These are phyloP conservation scores for Diaporthe ampelina DNA, from an alignment of 2,329 filamentous ascomycete species.

Conservation along the genomic window DNA sequence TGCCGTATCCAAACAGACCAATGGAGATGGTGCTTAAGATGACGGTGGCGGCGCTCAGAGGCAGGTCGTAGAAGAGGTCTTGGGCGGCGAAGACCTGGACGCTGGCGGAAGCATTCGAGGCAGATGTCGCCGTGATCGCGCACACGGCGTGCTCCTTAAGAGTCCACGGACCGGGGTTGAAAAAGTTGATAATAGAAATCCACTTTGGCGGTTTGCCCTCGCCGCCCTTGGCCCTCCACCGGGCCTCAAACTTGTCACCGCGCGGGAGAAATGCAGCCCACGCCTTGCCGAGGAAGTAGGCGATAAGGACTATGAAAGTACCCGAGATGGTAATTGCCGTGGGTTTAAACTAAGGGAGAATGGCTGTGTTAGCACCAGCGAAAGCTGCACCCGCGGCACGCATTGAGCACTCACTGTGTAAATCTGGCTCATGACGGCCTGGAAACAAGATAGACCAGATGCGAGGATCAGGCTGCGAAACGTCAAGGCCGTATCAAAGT, in stretches of 20 bases:
- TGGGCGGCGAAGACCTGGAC: constrained; percentile 62
- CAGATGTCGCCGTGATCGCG: constrained; percentile 67
- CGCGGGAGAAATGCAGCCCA: constrained; percentile 64
- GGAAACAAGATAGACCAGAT: constrained; percentile 63
- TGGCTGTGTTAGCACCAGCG: constrained; percentile 25
- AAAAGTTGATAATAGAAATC: constrained; percentile 57
- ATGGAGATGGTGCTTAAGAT: constrained; percentile 66
- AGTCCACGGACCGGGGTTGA: constrained; percentile 66
- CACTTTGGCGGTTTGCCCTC: constrained; percentile 57
- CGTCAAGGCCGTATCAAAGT: constrained; percentile 64
- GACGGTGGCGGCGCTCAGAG: constrained; percentile 60
- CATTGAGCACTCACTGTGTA: constrained; percentile 59
- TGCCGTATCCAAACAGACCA: constrained; percentile 67
- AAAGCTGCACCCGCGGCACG: too few relatives aligned
- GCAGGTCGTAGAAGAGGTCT: constrained; percentile 65
- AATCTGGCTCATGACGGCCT: constrained; percentile 69
- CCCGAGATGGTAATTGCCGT: constrained; percentile 62
- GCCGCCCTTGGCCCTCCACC: constrained; percentile 59
- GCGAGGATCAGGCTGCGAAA: constrained; percentile 67
- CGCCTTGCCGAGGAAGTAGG: constrained; percentile 66
- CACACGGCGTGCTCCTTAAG: constrained; percentile 70
- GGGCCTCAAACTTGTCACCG: constrained; percentile 62
- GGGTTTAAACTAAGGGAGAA: constrained; percentile 62
- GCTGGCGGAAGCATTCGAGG: constrained; percentile 62
- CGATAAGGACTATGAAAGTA: constrained; percentile 70